Base-by-base conservation (phyloP, 1,284 basidiomycete genomes). In the Moesziomyces sp. region DNA sequence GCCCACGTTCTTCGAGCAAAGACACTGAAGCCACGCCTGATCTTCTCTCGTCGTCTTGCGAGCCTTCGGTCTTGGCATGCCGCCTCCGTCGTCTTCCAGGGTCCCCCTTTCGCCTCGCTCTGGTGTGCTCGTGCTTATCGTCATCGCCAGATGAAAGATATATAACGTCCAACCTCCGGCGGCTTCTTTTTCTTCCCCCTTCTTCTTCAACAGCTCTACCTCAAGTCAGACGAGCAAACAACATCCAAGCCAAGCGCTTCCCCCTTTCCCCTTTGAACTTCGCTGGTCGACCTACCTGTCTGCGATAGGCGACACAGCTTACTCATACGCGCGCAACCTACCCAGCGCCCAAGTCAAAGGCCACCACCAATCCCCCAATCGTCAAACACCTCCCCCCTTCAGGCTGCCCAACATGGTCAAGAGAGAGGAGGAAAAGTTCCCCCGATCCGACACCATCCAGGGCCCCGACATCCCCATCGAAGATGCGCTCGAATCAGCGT, bases 381-480 rank as follows among this genome's bases (percentile, higher is more conserved):
- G 3, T 26, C 3, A 24, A 8, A 23, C 21, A 26, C 13, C 16
- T 3, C 24, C 19, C 19, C 51, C 26, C 26, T 38, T 11, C 16
- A 46, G 18, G 14, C 19, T 26, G 28, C 49, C 38, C 58, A 66
- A 38, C 19, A 72, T 72, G 70, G 60, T 68, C 11, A 48, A 63
- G 43, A 64, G 60, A 49, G 59, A 67, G 46, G 52, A 73, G 35
- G 60, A 73, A 19, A 73, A 58, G 14, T 73, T 73, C 46, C 70
- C 70, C 38, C 63, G 70, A 38, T 60, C 59, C 45, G 70, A 73
- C 57, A 73, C 70, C 45, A 54, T 73, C 18, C 70, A 67, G 51
- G 70, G 70, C 47, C 70, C 70, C 43, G 70, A 73, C 18, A 73
- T 73, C 45, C 28, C 52, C 5, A 40, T 68, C 64, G 70, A 73